A percentile compares a stretch with the other conserved stretches of the same genome.
Conservation (phyloP, 768 basidiomycete species). For the Podaxis carcinomalis region DNA sequence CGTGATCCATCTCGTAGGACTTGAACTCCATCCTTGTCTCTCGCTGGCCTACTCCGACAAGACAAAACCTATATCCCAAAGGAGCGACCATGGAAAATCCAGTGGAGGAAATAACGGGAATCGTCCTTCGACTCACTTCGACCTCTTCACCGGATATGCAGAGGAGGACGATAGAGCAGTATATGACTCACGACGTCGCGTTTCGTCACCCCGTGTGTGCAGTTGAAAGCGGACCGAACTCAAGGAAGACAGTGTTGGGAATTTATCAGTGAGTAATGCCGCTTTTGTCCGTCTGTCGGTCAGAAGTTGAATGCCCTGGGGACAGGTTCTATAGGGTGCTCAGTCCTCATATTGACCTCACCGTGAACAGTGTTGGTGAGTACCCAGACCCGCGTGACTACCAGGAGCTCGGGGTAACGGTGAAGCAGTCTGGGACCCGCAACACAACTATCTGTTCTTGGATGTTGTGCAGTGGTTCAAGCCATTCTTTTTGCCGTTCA, state of each 20-base stretch:
- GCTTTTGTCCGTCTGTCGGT: not conserved
- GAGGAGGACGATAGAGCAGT: constrained; percentile 40
- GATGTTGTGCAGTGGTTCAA: constrained; percentile 53
- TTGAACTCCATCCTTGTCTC: not conserved
- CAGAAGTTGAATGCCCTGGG: not conserved
- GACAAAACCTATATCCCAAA: not conserved
- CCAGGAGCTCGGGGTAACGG: not conserved
- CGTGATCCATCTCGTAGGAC: not conserved
- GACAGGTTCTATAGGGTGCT: constrained; percentile 60
- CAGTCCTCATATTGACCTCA: constrained; percentile 44
- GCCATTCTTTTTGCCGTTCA: constrained; percentile 42
- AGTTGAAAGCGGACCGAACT: constrained; percentile 41
- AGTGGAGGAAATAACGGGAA: constrained; percentile 38
- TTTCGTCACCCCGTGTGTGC: constrained; percentile 58
- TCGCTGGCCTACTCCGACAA: not conserved
- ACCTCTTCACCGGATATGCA: constrained; percentile 47
- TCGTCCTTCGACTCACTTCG: constrained; percentile 43
- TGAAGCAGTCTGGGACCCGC: constrained; percentile 44
- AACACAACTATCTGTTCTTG: constrained; percentile 37
- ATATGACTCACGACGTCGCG: constrained; percentile 49
- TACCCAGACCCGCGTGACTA: not conserved
- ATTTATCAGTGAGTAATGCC: constrained; percentile 50
- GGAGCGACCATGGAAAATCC: constrained; percentile 48
- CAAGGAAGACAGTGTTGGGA: constrained; percentile 50
- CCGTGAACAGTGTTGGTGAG: constrained; percentile 42